Conservation (phyloP, 176 grass and related monocot species). For the Triticum dicoccoides region DNA sequence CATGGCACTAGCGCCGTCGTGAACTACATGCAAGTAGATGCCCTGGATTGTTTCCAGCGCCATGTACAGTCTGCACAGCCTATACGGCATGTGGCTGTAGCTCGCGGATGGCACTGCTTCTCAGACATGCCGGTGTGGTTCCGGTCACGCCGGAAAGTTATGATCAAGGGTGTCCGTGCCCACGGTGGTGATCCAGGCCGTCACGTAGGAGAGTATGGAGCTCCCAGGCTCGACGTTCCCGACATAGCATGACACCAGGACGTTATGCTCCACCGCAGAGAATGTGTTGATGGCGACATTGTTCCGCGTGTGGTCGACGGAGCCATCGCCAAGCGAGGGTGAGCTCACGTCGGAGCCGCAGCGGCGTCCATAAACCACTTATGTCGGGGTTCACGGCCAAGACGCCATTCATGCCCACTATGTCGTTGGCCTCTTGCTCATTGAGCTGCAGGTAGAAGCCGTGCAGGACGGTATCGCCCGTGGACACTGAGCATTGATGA, state of each 20-base stretch:
- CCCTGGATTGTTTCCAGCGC: no score
- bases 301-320: conserved; percentile 61
- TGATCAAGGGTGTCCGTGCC: conserved; percentile 68
- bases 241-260: conserved; percentile 64
- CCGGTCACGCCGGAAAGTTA: conserved; percentile 80
- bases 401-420: no score
- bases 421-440: no score
- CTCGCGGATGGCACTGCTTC: no score
- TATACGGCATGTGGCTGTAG: no score
- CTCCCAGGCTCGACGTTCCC: conserved; percentile 61
- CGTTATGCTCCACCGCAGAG: conserved; percentile 51
- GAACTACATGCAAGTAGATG: no score
- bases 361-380: conserved; percentile 55
- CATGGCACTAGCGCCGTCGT: no score
- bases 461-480: no score
- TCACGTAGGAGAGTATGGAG: conserved; percentile 69
- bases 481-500: no score
- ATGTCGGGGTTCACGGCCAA: no score
- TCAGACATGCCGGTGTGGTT: conserved; percentile 63
- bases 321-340: conserved; percentile 73
- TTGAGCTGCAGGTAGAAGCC: no score
- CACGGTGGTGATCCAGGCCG: conserved; percentile 77
- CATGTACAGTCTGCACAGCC: no score
- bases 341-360: conserved; percentile 67
- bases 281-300: conserved; percentile 78